These are phyloP conservation scores for Fusarium zealandicum DNA, from an alignment of 2,329 filamentous ascomycete species.

Conservation along the genomic window DNA sequence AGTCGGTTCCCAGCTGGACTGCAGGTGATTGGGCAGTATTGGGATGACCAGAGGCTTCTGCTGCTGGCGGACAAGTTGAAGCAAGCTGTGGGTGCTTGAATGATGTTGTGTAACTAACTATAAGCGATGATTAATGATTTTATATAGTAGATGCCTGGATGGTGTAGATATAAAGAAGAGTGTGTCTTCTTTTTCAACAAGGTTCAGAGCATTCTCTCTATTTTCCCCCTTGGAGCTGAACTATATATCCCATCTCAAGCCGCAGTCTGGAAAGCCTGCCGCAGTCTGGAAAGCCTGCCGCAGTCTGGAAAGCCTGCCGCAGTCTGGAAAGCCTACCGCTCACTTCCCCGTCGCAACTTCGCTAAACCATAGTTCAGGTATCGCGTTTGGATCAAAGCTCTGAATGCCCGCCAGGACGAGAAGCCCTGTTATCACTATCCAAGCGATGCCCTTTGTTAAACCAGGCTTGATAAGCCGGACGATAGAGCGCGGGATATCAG, in stretches of 20 bases:
- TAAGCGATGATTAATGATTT: too few relatives aligned
- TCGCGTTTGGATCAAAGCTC: neutral
- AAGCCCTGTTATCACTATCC: neutral
- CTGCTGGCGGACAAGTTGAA: conserved; percentile 59
- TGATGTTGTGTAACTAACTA: neutral
- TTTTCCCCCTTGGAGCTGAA: neutral
- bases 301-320: too few relatives aligned
- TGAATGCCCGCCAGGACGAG: neutral
- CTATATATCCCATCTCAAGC: too few relatives aligned
- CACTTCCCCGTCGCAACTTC: neutral
- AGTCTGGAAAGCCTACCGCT: too few relatives aligned
- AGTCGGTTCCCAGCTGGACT: conserved; percentile 60
- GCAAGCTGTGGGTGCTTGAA: conserved; percentile 37
- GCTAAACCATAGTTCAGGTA: neutral
- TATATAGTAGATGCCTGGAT: conserved; percentile 23
- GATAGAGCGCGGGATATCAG: neutral
- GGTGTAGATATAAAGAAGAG: neutral
- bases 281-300: too few relatives aligned
- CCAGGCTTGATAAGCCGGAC: neutral
- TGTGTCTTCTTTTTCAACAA: too few relatives aligned
- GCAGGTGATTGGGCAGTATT: conserved; percentile 83
- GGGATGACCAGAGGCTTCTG: conserved; percentile 73
- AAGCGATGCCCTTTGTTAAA: neutral
- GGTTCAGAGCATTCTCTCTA: neutral
- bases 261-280: too few relatives aligned